Conservation (phyloP, 176 grass and related monocot species). For the Carex littledalei region DNA sequence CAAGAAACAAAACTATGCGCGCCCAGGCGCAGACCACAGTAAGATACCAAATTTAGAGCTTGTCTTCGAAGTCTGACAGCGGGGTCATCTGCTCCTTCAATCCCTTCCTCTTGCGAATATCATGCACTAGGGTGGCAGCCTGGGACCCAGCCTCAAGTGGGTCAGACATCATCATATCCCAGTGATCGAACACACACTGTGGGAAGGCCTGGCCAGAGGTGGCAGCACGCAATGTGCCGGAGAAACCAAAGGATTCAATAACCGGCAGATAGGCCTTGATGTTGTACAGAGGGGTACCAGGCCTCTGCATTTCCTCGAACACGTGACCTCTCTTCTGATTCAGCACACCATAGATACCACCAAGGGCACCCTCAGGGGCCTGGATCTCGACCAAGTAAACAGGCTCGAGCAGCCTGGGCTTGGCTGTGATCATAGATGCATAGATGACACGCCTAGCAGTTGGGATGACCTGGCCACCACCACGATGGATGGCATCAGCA, state of each 20-base stretch:
- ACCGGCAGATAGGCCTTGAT: conserved; percentile 70
- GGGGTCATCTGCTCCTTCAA: conserved; percentile 34
- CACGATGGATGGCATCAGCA: conserved; percentile 83
- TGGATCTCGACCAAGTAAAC: conserved; percentile 77
- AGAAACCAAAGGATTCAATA: conserved; percentile 29
- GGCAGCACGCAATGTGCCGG: conserved; percentile 16
- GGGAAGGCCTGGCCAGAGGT: conserved; percentile 34
- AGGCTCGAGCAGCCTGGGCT: conserved; percentile 69
- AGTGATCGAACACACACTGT: conserved; percentile 29
- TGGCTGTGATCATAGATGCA: conserved; percentile 56
- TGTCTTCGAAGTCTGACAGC: conserved; percentile 30
- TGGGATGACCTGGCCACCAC: conserved; percentile 80
- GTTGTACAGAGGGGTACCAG: conserved; percentile 69
- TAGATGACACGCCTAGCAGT: conserved; percentile 71
- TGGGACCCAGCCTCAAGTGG: conserved; percentile 18
- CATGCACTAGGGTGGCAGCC: conserved; percentile 5
- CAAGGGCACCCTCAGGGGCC: conserved; percentile 61
- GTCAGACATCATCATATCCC: conserved; percentile 29
- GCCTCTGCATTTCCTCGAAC: conserved; percentile 73
- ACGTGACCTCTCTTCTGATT: conserved; percentile 76
- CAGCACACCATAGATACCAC: conserved; percentile 69
- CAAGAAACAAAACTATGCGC: conserved; percentile 5
- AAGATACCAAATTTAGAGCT: conserved; percentile 18
- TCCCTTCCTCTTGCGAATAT: conserved; percentile 38
- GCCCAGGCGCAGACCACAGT: neutral